Evolutionary conservation across 2,329 filamentous ascomycete genomes (phyloP), one percentile per base, ranked within the genome.

Genomic region (Neonectria faginata): DNA sequence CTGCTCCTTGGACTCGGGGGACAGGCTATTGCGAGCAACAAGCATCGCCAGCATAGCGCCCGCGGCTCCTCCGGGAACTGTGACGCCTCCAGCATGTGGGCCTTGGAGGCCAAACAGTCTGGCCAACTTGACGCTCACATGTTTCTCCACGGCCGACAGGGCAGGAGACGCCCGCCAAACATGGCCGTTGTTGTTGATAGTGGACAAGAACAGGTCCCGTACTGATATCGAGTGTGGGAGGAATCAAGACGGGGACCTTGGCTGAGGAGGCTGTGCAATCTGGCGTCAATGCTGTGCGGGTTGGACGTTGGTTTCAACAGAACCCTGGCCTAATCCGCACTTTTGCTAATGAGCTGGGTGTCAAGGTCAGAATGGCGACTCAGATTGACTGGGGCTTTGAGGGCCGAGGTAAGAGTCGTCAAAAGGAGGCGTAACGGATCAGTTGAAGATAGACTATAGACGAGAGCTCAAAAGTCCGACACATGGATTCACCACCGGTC

Each of bases 291-390:
- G 76, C 83, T 1, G 78, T 84, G 5, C 76, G 82, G 44, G 81
- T 80, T 1, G 86, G 85, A 2, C 79, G 86, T 2, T 77, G 79
- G 77, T 89, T 89, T 72, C 85, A 86, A 75, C 85, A 87, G 78
- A 85, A 88, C 67, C 86, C 87, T 0, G 84, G 83, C 0, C 70
- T 89, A 33, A 84, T 87, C 0, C 85, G 82, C 77, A 67, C 75
- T 0, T 88, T 81, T 77, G 86, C 86, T 2, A 81, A 86, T 47
- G 86, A 89, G 18, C 74, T 88, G 25, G 80, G 78, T 0, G 77
- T 82, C 0, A 68, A 79, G 3, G 80, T 87, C 33, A 36, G 33
- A 14, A 36, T 36, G 33, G 33, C 33, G 33, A 36, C 33, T 16
- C 33, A 36, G 12, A 36, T 36, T 36, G 33, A 36, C 33, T 36